Evolutionary conservation across 2,329 filamentous ascomycete genomes (phyloP).

Genomic region (Biscogniauxia sp.): DNA sequence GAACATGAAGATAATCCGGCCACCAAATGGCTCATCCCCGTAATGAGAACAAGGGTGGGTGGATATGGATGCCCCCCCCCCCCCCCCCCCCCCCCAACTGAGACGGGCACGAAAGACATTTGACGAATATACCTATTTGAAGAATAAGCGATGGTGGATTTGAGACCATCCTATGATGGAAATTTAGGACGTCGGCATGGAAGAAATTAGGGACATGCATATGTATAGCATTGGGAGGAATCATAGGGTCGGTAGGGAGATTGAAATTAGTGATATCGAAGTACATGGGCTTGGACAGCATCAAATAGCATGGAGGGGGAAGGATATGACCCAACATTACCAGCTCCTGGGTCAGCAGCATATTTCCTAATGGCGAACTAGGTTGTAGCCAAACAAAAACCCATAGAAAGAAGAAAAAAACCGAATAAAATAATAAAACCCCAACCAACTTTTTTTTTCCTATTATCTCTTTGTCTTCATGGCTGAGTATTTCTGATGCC

Average conservation of each 20-base stretch:
- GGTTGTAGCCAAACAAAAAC: background rate
- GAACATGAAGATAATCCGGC: background rate
- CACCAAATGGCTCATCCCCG: too few species aligned
- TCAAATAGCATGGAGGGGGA: background rate
- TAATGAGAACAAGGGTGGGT: background rate
- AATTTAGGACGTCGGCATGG: background rate
- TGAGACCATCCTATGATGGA: background rate
- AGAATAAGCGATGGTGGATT: background rate
- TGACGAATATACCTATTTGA: background rate
- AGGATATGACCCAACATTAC: background rate
- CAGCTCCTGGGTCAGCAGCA: background rate
- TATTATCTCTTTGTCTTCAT: background rate
- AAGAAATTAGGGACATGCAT: background rate
- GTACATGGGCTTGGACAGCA: background rate
- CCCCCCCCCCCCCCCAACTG: too few species aligned
- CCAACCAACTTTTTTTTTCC: background rate
- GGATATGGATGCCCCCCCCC: background rate
- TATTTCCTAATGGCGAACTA: background rate
- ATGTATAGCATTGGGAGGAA: too few species aligned
- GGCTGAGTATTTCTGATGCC: background rate
- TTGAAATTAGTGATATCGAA: too few species aligned
- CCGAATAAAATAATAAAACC: too few species aligned
- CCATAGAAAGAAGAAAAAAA: too few species aligned
- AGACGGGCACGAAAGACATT: background rate
- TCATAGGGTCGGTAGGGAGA: too few species aligned